Base-by-base conservation (phyloP, 805 yeast genomes). In the Ogataea pilisensis region DNA sequence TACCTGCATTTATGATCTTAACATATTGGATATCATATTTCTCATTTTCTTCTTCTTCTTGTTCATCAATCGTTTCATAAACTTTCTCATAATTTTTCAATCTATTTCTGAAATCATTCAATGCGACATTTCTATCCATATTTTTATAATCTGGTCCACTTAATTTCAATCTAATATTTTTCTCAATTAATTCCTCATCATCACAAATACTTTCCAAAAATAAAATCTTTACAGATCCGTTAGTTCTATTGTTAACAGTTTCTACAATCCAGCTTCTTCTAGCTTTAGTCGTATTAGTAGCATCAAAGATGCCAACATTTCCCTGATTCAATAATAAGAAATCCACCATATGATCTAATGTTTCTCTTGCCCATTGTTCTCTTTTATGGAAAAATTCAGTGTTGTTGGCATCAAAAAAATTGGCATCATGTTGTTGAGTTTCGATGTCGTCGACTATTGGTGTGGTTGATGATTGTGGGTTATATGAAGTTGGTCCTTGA, bases 121-220 rank as follows among this genome's bases (percentile, higher is more conserved):
- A 60, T 0, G 98, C 96, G 12, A 73, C 54, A 35, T 80, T 78
- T 2, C 86, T 86, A 57, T 91, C 91, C 87, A 89, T 88, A 37
- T 81, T 74, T 44, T 74, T 74, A 65, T 91, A 91, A 64, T 91
- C 98, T 0, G 98, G 99, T 0, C 99, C 99, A 24, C 85, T 77
- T 39, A 91, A 70, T 65, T 91, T 91, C 50, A 93, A 74, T 37
- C 86, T 70, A 35, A 91, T 84, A 61, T 91, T 91, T 46, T 82
- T 76, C 55, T 89, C 95, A 33, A 91, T 81, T 35, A 91, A 77
- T 5, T 72, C 70, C 12, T 79, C 78, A 57, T 90, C 91, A 2
- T 87, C 80, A 61, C 98, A 91, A 11, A 89, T 77, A 49, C 95
- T 84, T 57, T 91, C 99, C 22, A 73, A 49, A 45, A 73, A 73